A percentile compares a stretch with the other conserved stretches of the same genome.
Evolutionary conservation across 306 rosid species (phyloP).

Genomic region (Abrus precatorius): DNA sequence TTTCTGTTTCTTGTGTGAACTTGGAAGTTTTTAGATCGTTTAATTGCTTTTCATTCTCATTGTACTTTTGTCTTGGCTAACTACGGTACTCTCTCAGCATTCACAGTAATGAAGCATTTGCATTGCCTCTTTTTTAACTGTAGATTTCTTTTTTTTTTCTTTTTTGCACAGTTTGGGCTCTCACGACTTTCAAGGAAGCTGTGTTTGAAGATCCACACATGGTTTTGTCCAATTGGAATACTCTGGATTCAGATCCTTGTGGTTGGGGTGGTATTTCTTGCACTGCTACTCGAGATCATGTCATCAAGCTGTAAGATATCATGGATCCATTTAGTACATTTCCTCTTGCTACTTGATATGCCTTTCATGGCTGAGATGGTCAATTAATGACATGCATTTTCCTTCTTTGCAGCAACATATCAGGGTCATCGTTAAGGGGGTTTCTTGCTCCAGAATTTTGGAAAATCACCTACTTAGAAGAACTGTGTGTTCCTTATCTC

Average conservation of each 20-base stretch:
- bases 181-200: conserved; percentile 76
- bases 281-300: conserved; percentile 67
- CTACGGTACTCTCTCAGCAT: conserved; percentile 17
- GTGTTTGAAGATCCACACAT: conserved; percentile 82
- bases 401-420: conserved; percentile 76
- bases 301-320: conserved; percentile 78
- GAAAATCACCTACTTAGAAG: conserved; percentile 76
- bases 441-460: conserved; percentile 85
- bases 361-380: conserved; percentile 36
- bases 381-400: conserved; percentile 30
- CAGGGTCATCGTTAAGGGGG: conserved; percentile 80
- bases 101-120: conserved; percentile 17
- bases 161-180: conserved; percentile 68
- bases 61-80: conserved; percentile 39
- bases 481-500: conserved; percentile 66
- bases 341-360: conserved; percentile 11
- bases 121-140: conserved; percentile 45
- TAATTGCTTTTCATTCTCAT: conserved; percentile 36
- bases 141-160: conserved; percentile 32
- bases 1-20: conserved; percentile 38
- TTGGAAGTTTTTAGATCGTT: conserved; percentile 45
- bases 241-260: conserved; percentile 85
- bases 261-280: conserved; percentile 87
- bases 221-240: conserved; percentile 83
- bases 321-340: conserved; percentile 35